Evolutionary conservation across 2,329 filamentous ascomycete genomes (phyloP).

Genomic region (Xylaria sp.): DNA sequence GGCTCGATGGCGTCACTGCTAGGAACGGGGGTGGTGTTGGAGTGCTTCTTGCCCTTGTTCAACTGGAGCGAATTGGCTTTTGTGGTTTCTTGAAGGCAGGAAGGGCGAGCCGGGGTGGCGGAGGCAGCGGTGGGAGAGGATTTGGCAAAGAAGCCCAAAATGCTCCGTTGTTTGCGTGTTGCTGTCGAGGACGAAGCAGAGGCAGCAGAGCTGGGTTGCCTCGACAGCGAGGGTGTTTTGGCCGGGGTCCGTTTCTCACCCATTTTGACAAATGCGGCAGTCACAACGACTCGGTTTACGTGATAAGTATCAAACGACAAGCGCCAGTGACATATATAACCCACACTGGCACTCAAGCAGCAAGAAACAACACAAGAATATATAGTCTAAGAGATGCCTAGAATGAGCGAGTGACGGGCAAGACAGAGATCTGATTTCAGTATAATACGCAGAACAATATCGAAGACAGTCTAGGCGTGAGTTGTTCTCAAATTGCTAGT

Average conservation of each 20-base stretch:
- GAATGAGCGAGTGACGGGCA: neutral
- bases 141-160: constrained; percentile 84
- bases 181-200: constrained; percentile 54
- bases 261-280: constrained; percentile 38
- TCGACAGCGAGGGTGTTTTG: constrained; percentile 54
- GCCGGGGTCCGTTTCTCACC: constrained; percentile 47
- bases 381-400: neutral
- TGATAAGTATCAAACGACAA: neutral
- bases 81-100: constrained; percentile 59
- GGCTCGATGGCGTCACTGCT: constrained; percentile 81
- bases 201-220: constrained; percentile 60
- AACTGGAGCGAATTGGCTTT: constrained; percentile 58
- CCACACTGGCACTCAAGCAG: neutral
- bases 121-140: constrained; percentile 46
- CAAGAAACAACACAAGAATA: neutral
- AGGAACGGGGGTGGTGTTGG: constrained; percentile 74
- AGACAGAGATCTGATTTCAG: neutral
- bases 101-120: constrained; percentile 44
- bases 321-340: constrained; percentile 4
- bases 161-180: constrained; percentile 75
- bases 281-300: constrained; percentile 7
- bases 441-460: constrained; percentile 10
- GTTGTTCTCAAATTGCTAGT: neutral
- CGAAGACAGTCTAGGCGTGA: neutral
- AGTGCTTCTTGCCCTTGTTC: constrained; percentile 51